phyloP scores from a whole-genome alignment of 257 asterid species.

The Salvia splendens region DNA sequence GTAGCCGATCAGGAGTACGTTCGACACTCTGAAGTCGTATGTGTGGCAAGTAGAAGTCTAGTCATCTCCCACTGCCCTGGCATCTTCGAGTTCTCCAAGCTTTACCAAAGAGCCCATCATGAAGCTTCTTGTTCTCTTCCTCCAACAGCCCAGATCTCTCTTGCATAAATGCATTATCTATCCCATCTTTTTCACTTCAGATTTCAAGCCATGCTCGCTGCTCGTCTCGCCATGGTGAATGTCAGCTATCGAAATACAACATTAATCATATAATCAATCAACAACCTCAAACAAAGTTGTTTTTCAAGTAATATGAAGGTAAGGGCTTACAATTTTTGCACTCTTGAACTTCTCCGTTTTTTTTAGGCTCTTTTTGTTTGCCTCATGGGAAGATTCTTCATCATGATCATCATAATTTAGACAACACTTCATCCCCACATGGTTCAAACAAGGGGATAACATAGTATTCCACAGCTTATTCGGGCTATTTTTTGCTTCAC shows the following conservation, averaged over 20 bases:
- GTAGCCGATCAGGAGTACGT: too few species aligned
- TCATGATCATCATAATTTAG: too few species aligned
- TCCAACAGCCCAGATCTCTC: too few species aligned
- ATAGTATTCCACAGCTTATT: neutral
- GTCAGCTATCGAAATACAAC: constrained; percentile 56
- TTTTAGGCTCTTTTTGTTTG: constrained; percentile 34
- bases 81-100: constrained; percentile 81
- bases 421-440: too few species aligned
- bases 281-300: neutral
- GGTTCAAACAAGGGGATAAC: too few species aligned
- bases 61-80: constrained; percentile 41
- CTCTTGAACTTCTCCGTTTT: constrained; percentile 62
- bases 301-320: neutral
- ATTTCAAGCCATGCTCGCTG: constrained; percentile 74
- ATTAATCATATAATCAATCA: neutral
- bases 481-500: constrained; percentile 36
- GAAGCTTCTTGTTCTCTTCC: too few species aligned
- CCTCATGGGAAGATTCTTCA: constrained; percentile 35
- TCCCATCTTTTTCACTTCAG: constrained; percentile 75
- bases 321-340: constrained; percentile 70
- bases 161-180: too few species aligned
- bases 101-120: constrained; percentile 82
- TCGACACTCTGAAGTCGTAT: too few species aligned
- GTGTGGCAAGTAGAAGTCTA: too few species aligned
- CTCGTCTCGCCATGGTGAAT: constrained; percentile 87